A percentile compares a stretch with the other conserved stretches of the same genome.
These are phyloP conservation scores for Citrus inodora DNA, from an alignment of 345 rosid genomes.

Conservation along the genomic window DNA sequence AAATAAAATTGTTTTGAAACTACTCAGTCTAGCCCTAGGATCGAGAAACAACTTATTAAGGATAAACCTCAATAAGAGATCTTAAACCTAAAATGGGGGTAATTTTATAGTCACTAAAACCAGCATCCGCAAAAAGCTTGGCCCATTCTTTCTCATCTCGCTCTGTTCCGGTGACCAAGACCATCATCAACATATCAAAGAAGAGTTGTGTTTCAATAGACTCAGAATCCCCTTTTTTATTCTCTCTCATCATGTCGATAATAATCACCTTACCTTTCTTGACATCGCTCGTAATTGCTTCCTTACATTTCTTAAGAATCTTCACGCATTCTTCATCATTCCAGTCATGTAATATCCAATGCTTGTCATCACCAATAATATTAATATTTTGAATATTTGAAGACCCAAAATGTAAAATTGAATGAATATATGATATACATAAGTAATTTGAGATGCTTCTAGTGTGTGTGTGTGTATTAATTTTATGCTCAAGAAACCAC, in stretches of 20 bases:
- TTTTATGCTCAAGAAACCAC: background rate
- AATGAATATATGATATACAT: background rate
- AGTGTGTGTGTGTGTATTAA: background rate
- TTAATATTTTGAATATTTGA: background rate
- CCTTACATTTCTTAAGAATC: slow-evolving; percentile 2
- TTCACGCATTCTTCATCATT: background rate
- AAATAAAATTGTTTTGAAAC: no score
- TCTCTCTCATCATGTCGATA: slow-evolving; percentile 2
- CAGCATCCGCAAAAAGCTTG: slow-evolving; percentile 30
- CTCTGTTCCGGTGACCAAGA: slow-evolving; percentile 22
- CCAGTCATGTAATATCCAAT: slow-evolving; percentile 14
- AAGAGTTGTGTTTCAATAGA: slow-evolving; percentile 33
- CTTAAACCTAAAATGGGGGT: slow-evolving; percentile 35
- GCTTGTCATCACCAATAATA: background rate
- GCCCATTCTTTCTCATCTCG: slow-evolving; percentile 44
- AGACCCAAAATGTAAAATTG: background rate
- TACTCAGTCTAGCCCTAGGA: no score
- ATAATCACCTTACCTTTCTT: slow-evolving; percentile 17
- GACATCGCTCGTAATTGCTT: background rate
- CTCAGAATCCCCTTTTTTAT: background rate
- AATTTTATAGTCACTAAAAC: slow-evolving; percentile 37
- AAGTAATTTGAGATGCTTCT: no score
- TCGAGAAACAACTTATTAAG: slow-evolving; percentile 11
- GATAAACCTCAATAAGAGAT: slow-evolving; percentile 51
- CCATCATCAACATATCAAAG: slow-evolving; percentile 40